Evolutionary conservation across 345 rosid genomes (phyloP), one percentile per base, ranked within the genome.

Genomic region (Syzygium jambos): DNA sequence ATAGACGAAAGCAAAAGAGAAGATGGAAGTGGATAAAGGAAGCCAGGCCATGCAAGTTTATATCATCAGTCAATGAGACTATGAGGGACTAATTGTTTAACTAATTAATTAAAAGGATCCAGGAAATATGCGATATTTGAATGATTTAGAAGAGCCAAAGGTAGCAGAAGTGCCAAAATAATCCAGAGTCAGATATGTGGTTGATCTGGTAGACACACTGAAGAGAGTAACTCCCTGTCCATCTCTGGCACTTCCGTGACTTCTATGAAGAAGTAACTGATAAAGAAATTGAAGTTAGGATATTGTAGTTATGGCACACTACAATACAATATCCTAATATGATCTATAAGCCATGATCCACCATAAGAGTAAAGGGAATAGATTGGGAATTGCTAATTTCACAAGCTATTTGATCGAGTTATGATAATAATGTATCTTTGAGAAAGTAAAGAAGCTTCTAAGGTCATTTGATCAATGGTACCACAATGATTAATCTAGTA

Each of bases 41-140:
- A 68, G 46, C 7, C 78, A 68, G 12, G 78, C 80, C 49, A 73
- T 73, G 38, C 49, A 9, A 34, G 80, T 73, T 73, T 73, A 73
- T 34, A 34, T 68, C 25, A 17, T 68, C 46, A 68, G 46, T 68
- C 13, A 68, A 12, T 4, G 22, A 68, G 2, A 34, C 80, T 34
- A 34, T 0, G 0, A 2, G 25, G 21, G 80, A 34, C 5, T 34
- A 68, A 21, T 34, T 1, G 7, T 68, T 68, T 30, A 30, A 4
- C 7, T 73, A 73, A 73, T 2, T 34, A 73, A 34, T 34, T 17
- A 73, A 4, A 34, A 73, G 25, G 80, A 73, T 34, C 49, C 25
- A 9, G 49, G 80, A 19, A 73, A 73, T 34, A 9, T 34, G 49
- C 5, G 7, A 73, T 19, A 34, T 34, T 73, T 34, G 49, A 73